A percentile compares a stretch with the other conserved stretches of the same genome.
Conservation (phyloP, 179 eudicot genomes). For the Pouteria campechiana region DNA sequence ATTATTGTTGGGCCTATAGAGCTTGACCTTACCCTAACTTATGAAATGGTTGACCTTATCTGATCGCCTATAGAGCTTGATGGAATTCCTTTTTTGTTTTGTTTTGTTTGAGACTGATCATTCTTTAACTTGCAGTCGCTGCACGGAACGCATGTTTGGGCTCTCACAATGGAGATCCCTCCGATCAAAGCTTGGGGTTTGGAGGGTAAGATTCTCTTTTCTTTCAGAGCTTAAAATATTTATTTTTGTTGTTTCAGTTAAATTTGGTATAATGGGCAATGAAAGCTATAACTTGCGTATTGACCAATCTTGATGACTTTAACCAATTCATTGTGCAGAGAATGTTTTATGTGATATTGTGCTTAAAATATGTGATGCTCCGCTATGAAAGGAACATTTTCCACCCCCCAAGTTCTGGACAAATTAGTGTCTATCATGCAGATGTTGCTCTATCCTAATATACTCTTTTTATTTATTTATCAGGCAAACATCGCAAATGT, state of each 20-base stretch:
- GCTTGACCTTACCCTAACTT: too few relatives aligned
- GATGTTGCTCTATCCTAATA: background rate
- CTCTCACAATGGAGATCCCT: slow-evolving; percentile 65
- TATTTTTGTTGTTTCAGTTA: background rate
- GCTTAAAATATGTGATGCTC: too few relatives aligned
- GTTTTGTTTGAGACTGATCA: background rate
- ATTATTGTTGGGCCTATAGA: too few relatives aligned
- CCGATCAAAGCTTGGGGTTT: slow-evolving; percentile 57
- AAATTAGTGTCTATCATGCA: background rate
- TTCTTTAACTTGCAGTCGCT: slow-evolving; percentile 39
- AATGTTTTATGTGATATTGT: too few relatives aligned
- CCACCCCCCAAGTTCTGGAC: too few relatives aligned
- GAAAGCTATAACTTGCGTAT: too few relatives aligned
- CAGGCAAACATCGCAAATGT: slow-evolving; percentile 69
- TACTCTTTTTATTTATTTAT: too few relatives aligned
- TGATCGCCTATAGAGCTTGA: too few relatives aligned
- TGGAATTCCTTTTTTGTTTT: background rate
- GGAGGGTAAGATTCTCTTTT: slow-evolving; percentile 56
- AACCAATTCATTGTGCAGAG: too few relatives aligned
- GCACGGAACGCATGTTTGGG: slow-evolving; percentile 78
- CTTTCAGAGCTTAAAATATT: background rate
- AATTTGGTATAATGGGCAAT: too few relatives aligned
- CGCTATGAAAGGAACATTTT: too few relatives aligned
- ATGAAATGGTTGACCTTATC: background rate
- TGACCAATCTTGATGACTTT: too few relatives aligned